Evolutionary conservation across 2,329 filamentous ascomycete genomes (phyloP).

Genomic region (Pseudocercospora cruenta): DNA sequence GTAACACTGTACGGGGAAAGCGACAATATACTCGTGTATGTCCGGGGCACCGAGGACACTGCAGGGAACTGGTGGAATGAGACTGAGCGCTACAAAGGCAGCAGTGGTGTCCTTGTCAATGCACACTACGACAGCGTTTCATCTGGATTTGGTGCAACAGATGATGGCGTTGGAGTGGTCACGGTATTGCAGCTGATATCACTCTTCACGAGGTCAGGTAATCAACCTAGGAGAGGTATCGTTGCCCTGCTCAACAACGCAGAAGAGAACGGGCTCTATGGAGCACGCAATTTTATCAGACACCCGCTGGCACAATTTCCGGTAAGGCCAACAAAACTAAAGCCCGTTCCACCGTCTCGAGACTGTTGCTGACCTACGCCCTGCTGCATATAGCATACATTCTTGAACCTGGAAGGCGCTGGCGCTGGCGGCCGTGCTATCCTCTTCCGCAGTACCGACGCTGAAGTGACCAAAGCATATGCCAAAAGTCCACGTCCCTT

Average conservation of each 20-base stretch:
- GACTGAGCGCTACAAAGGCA: constrained; percentile 43
- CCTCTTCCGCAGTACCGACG: constrained; percentile 85
- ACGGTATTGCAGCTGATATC: constrained; percentile 81
- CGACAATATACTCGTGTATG: constrained; percentile 88
- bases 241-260: constrained; percentile 91
- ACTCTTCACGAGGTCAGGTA: constrained; percentile 72
- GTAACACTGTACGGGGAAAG: constrained; percentile 80
- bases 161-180: constrained; percentile 90
- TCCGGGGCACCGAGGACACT: constrained; percentile 76
- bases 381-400: constrained; percentile 62
- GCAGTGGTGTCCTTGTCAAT: constrained; percentile 84
- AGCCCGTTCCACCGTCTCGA: neutral
- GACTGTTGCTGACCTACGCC: neutral
- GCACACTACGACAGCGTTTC: constrained; percentile 94
- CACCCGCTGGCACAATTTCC: constrained; percentile 79
- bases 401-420: constrained; percentile 92
- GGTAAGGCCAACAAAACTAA: neutral
- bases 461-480: constrained; percentile 82
- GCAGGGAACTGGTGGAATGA: constrained; percentile 72
- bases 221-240: constrained; percentile 77
- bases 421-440: constrained; percentile 87
- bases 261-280: constrained; percentile 90
- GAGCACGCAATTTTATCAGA: constrained; percentile 80
- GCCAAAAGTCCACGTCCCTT: constrained; percentile 73
- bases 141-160: constrained; percentile 89